Evolutionary conservation across 139 green algal species (phyloP).

Genomic region (Dunaliella sp.): DNA sequence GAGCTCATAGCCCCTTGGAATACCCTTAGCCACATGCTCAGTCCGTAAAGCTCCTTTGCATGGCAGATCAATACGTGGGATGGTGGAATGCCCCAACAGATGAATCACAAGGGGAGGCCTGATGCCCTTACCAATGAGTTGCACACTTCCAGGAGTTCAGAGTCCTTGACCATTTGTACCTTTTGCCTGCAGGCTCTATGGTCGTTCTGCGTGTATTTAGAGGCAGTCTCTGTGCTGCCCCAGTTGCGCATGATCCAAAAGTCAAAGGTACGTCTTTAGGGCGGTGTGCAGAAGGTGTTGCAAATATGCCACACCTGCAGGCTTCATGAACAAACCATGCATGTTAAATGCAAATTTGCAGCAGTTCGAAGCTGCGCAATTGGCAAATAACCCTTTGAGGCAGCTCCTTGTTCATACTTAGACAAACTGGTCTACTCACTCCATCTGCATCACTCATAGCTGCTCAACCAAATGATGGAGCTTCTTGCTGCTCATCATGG

Average conservation of each 20-base stretch:
- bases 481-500: too few relatives aligned
- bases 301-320: background rate
- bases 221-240: constrained; percentile 92
- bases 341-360: background rate
- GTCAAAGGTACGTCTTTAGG: constrained; percentile 70
- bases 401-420: background rate
- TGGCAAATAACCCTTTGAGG: background rate
- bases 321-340: background rate
- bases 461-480: too few relatives aligned
- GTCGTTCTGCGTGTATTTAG: constrained; percentile 97
- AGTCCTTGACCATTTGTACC: too few relatives aligned
- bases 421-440: background rate
- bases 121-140: too few relatives aligned
- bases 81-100: too few relatives aligned
- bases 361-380: background rate
- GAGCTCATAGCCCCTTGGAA: too few relatives aligned
- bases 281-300: background rate
- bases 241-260: constrained; percentile 99
- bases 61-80: too few relatives aligned
- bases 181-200: constrained; percentile 72
- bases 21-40: too few relatives aligned
- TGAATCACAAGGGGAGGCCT: too few relatives aligned
- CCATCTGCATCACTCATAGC: background rate
- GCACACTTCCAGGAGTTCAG: too few relatives aligned
- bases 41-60: too few relatives aligned